phyloP scores from a whole-genome alignment of 208 protist genomes.

The Leptomonas pyrrhocoris region DNA sequence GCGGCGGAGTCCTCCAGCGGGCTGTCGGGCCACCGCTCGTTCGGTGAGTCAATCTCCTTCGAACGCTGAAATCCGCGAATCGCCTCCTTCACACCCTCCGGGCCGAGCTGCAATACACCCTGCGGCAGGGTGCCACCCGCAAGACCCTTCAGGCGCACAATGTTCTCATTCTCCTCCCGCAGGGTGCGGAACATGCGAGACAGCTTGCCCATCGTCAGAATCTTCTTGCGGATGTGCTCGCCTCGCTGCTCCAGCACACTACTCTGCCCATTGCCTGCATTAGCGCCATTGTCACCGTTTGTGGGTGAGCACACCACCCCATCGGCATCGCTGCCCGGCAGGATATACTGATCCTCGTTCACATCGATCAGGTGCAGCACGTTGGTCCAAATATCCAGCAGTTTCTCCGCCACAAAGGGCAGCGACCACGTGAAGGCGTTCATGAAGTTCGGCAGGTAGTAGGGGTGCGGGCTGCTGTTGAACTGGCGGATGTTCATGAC shows the following conservation, averaged over 20 bases:
- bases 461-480: constrained; percentile 94
- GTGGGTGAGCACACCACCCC: neutral
- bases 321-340: constrained; percentile 1
- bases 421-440: constrained; percentile 97
- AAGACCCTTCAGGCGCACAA: constrained; percentile 75
- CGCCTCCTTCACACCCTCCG: constrained; percentile 50
- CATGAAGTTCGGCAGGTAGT: constrained; percentile 98
- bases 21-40: constrained; percentile 71
- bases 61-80: constrained; percentile 68
- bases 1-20: constrained; percentile 19
- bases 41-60: constrained; percentile 61
- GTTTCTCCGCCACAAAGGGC: constrained; percentile 97
- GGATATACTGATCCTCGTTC: constrained; percentile 47
- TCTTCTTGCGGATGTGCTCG: constrained; percentile 63
- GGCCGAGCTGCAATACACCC: constrained; percentile 63
- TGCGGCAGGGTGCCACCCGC: constrained; percentile 59
- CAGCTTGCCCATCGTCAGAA: constrained; percentile 55
- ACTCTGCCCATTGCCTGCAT: neutral
- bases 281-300: neutral
- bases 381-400: constrained; percentile 87
- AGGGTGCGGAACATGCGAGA: constrained; percentile 61
- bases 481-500: constrained; percentile 98
- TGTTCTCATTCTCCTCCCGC: constrained; percentile 58
- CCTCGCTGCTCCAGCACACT: constrained; percentile 39
- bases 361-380: constrained; percentile 81